Evolutionary conservation across 2,329 filamentous ascomycete genomes (phyloP).

Genomic region (Fusarium phyllophilum): DNA sequence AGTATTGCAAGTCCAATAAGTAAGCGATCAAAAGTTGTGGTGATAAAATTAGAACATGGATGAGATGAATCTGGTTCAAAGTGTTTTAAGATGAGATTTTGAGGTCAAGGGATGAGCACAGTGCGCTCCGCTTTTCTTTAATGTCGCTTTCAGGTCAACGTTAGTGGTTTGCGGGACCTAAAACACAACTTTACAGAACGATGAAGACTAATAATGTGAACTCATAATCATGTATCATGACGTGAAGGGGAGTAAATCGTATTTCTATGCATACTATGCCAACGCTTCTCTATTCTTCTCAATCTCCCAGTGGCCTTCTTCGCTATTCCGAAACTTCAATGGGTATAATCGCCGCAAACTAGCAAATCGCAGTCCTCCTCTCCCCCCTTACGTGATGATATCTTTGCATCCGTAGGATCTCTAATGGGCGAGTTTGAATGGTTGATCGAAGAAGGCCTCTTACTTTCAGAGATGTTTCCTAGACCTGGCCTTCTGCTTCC

Average conservation of each 20-base stretch:
- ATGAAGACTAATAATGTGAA: not conserved
- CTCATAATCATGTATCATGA: not conserved
- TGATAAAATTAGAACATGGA: not conserved
- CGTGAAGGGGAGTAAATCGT: not conserved
- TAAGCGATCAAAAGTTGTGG: not conserved
- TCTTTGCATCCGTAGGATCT: not conserved
- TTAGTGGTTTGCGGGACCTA: not conserved
- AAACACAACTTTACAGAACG: not conserved
- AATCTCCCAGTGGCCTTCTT: not conserved
- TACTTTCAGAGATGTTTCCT: not conserved
- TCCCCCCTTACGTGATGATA: not conserved
- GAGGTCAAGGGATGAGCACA: slow-evolving; percentile 35
- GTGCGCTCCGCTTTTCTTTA: slow-evolving; percentile 40
- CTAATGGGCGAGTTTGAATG: not conserved
- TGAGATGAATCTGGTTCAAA: slow-evolving; percentile 11
- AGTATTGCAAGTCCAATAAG: not conserved
- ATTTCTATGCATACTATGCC: not conserved
- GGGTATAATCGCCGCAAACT: slow-evolving; percentile 30
- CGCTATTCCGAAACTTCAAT: slow-evolving; percentile 9
- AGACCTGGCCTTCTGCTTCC: slow-evolving; percentile 13
- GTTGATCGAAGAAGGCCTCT: not conserved
- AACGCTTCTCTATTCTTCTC: not conserved
- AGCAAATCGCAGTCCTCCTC: not conserved
- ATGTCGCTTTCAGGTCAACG: not conserved
- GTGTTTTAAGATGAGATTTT: slow-evolving; percentile 31